phyloP scores from a whole-genome alignment of 305 asterid species.

The Fraxinus sp. region DNA sequence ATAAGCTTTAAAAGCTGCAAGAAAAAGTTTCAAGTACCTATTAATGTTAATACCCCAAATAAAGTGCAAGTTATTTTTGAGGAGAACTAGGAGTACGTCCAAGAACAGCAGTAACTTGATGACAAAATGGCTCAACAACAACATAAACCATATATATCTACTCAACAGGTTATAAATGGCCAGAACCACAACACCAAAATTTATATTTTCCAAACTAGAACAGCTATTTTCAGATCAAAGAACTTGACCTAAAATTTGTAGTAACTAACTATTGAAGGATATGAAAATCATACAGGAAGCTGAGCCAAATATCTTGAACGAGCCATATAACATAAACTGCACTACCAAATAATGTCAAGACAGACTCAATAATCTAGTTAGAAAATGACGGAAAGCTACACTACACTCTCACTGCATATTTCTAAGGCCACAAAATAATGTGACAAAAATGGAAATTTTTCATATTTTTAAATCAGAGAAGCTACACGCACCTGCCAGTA shows the following conservation, averaged over 20 bases:
- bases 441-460: neutral
- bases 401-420: neutral
- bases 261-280: neutral
- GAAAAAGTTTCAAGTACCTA: constrained; percentile 5
- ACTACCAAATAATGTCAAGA: neutral
- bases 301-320: neutral
- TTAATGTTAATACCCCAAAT: neutral
- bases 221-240: neutral
- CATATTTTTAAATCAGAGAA: neutral
- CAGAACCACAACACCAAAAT: neutral
- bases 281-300: neutral
- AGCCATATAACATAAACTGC: neutral
- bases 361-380: neutral
- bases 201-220: neutral
- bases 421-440: neutral
- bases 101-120: neutral
- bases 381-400: neutral
- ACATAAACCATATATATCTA: neutral
- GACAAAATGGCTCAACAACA: neutral
- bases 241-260: neutral
- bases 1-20: constrained; percentile 84
- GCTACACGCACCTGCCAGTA: constrained; percentile 79
- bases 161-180: neutral
- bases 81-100: neutral
- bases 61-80: neutral